Base-by-base conservation (phyloP, 2,329 filamentous ascomycete genomes). In the Colletotrichum incanum region DNA sequence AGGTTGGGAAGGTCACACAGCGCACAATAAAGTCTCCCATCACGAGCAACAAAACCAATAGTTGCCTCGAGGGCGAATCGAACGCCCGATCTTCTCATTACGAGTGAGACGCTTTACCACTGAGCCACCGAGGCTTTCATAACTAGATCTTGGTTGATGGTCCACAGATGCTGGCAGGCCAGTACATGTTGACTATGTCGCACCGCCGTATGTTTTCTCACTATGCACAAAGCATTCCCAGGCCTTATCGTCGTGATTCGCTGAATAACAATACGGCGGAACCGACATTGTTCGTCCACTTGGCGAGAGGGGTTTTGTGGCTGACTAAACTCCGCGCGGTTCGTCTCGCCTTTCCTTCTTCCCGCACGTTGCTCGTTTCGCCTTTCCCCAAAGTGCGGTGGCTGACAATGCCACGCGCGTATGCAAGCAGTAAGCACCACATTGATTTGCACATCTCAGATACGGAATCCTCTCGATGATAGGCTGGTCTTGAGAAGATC, bases 51-150 rank as follows among this genome's bases (percentile, higher is more conserved):
- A 58, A 64, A 64, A 50, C 11, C 9, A 20, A 31, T 41, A 8
- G 23, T 18, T 67, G 68, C 68, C 68, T 71, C 68, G 63, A 71
- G 63, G 67, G 68, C 68, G 68, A 71, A 71, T 71, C 68, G 67
- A 71, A 70, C 62, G 67, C 62, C 67, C 67, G 61, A 66, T 70
- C 67, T 66, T 70, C 67, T 70, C 68, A 67, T 71, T 71, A 71
- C 68, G 59, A 72, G 65, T 63, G 65, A 68, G 69, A 68, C 65
- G 65, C 65, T 68, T 68, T 72, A 64, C 65, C 69, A 72, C 65
- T 59, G 69, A 68, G 65, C 58, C 65, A 59, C 69, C 69, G 18
- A 64, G 68, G 52, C 65, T 45, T 31, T 28, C 11, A 0, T 1
- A 49, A 58, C 37, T 23, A 41, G 34, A 58, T 59, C 18, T 8